Conservation (phyloP, 2,329 filamentous ascomycete species). For the Neofusicoccum kwambonambiense region DNA sequence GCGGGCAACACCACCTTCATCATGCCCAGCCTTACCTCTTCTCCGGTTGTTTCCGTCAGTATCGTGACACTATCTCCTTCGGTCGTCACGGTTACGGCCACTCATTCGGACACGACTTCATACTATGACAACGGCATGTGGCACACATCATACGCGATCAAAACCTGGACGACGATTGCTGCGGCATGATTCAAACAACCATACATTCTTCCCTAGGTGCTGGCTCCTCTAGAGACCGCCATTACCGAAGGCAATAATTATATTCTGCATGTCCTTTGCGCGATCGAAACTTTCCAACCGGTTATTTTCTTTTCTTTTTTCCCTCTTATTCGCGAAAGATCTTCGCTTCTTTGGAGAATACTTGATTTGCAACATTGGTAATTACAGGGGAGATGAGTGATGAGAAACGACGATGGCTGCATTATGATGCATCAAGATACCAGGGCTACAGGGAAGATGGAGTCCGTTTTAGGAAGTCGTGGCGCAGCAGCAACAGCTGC, state of each 20-base stretch:
- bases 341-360: not conserved
- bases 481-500: constrained; percentile 1
- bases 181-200: not conserved
- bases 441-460: not conserved
- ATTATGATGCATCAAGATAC: not conserved
- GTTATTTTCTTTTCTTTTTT: not conserved
- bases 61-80: constrained; percentile 22
- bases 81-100: constrained; percentile 28
- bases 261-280: not conserved
- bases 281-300: not conserved
- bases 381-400: not conserved
- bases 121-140: constrained; percentile 49
- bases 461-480: constrained; percentile 4
- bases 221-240: constrained; percentile 8
- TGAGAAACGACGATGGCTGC: not conserved
- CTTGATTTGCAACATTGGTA: not conserved
- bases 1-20: not conserved
- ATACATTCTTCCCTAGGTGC: constrained; percentile 16
- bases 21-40: not conserved
- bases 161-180: constrained; percentile 25
- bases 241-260: not conserved
- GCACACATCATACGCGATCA: constrained; percentile 44
- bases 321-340: not conserved
- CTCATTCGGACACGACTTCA: constrained; percentile 28
- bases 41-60: not conserved